Conservation (phyloP, 2,329 filamentous ascomycete species). For the Hypoxylon sp. region DNA sequence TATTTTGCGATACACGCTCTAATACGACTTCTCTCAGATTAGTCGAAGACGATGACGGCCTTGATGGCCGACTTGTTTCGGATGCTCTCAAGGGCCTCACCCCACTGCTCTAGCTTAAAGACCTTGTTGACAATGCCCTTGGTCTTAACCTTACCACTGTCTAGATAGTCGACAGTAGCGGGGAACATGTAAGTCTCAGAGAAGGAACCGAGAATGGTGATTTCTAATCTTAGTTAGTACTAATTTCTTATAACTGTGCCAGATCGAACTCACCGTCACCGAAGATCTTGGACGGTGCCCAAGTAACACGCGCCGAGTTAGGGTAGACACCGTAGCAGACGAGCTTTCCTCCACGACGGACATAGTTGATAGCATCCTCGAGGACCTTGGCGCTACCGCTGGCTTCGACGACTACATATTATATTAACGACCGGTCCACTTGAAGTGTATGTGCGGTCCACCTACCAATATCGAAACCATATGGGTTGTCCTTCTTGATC, state of each 20-base stretch:
- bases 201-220: constrained; percentile 77
- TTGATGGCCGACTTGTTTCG: constrained; percentile 78
- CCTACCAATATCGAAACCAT: constrained; percentile 74
- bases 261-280: constrained; percentile 49
- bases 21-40: constrained; percentile 39
- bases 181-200: constrained; percentile 78
- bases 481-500: constrained; percentile 70
- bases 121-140: constrained; percentile 77
- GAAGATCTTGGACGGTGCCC: constrained; percentile 77
- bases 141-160: constrained; percentile 68
- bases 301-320: constrained; percentile 67
- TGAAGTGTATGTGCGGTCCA: constrained; percentile 9
- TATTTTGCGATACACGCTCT: not conserved
- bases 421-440: constrained; percentile 22
- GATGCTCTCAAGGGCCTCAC: constrained; percentile 74
- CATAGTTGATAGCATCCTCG: constrained; percentile 75
- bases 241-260: not conserved
- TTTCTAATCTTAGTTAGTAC: constrained; percentile 61
- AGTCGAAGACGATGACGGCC: constrained; percentile 76
- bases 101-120: constrained; percentile 77
- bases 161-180: constrained; percentile 61
- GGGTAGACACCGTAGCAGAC: constrained; percentile 78
- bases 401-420: constrained; percentile 66
- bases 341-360: constrained; percentile 74
- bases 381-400: constrained; percentile 75